A percentile compares a stretch with the other conserved stretches of the same genome.
phyloP scores from a whole-genome alignment of 164 flowering plant species.

The Kingdonia uniflora region DNA sequence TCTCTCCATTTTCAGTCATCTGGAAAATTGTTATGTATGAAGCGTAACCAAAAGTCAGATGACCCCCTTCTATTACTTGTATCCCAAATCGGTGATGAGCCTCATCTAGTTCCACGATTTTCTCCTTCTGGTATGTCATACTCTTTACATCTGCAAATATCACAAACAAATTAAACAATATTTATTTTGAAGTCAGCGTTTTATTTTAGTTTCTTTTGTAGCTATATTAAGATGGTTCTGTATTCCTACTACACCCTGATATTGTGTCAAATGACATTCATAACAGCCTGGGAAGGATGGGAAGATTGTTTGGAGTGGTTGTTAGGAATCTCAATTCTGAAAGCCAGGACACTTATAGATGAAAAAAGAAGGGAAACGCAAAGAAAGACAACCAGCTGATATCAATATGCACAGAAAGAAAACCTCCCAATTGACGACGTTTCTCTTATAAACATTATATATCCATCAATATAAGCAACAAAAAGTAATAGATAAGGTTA shows the following conservation, averaged over 20 bases:
- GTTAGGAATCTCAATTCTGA: neutral
- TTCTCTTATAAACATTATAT: neutral
- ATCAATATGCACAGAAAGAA: neutral
- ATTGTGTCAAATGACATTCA: neutral
- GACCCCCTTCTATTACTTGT: slow-evolving; percentile 35
- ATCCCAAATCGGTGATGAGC: slow-evolving; percentile 19
- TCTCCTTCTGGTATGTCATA: slow-evolving; percentile 32
- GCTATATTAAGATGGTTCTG: neutral
- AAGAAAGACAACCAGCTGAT: no score
- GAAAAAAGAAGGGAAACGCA: no score
- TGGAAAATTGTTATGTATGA: slow-evolving; percentile 23
- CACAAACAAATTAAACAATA: neutral
- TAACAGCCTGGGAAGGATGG: neutral
- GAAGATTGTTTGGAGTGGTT: neutral
- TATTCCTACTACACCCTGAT: no score
- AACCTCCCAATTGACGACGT: neutral
- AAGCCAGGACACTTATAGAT: no score
- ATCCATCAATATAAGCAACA: neutral
- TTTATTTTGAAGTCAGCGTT: no score
- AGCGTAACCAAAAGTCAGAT: slow-evolving; percentile 24
- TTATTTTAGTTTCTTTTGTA: neutral
- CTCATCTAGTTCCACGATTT: slow-evolving; percentile 31
- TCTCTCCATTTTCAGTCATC: slow-evolving; percentile 16
- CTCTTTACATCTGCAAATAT: slow-evolving; percentile 16
- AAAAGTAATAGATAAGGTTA: neutral